These are phyloP conservation scores for Chaetoscypha palmicola DNA, from an alignment of 2,329 filamentous ascomycete species.

Conservation along the genomic window DNA sequence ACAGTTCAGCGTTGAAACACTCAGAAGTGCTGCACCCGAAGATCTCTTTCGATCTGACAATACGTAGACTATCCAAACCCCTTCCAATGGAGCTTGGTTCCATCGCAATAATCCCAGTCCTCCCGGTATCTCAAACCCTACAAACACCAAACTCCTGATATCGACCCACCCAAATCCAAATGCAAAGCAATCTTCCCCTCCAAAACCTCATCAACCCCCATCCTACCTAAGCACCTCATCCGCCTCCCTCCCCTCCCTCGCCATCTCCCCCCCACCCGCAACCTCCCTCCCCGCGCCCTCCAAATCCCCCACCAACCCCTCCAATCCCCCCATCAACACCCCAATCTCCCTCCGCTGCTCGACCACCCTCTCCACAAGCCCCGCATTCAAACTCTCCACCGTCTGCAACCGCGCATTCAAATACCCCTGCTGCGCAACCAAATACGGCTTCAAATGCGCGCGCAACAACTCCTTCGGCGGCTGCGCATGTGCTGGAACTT, in stretches of 20 bases:
- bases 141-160: no score
- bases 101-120: no score
- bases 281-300: slow-evolving; percentile 36
- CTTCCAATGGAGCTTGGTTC: no score
- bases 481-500: slow-evolving; percentile 43
- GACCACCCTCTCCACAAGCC: slow-evolving; percentile 43
- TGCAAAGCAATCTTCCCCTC: no score
- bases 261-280: slow-evolving; percentile 16
- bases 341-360: slow-evolving; percentile 50
- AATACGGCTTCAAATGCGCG: slow-evolving; percentile 47
- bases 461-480: slow-evolving; percentile 45
- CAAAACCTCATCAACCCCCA: not conserved
- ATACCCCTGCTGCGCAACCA: slow-evolving; percentile 40
- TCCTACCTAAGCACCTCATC: slow-evolving; percentile 9
- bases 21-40: no score
- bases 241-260: slow-evolving; percentile 14
- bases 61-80: no score
- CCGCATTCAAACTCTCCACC: slow-evolving; percentile 49
- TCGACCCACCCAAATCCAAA: no score
- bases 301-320: slow-evolving; percentile 47
- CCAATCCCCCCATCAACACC: slow-evolving; percentile 42
- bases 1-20: no score
- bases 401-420: slow-evolving; percentile 52
- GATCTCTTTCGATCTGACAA: no score
- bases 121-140: no score